Base-by-base conservation (phyloP, 495 filamentous ascomycete genomes). In the Tuber borchii region DNA sequence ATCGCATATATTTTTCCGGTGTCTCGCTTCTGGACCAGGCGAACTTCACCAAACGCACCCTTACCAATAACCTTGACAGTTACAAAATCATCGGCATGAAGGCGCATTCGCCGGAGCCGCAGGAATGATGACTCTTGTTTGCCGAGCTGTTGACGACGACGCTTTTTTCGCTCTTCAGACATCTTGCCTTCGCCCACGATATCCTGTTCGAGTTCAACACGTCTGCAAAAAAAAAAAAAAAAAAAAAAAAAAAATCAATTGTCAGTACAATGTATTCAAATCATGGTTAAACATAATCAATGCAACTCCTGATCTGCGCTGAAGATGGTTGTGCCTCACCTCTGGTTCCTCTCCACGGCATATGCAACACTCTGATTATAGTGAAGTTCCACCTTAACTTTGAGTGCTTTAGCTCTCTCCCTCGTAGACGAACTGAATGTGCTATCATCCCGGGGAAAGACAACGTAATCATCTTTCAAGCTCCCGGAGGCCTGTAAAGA, bases 11-110 rank as follows among this genome's bases (percentile, higher is more conserved):
- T 94, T 84, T 97, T 96, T 83, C 93, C 93, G 81, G 98, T 95
- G n/a, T 90, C 89, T 87, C 94, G 97, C 85, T 96, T 91, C 85
- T 95, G 93, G 76, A 99, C 95, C 74, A 99, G 87, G 84, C 94
- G 95, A 72, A 99, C 95, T 84, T 99, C 95, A 84, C 95, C 95
- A 83, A 99, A 99, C 20, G 95, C 95, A 83, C 95, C 95, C 88
- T 98, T 99, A 81, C 95, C 95, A 82, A 99, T 98, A 79, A 97
- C 92, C 87, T 97, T 98, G 83, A 97, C 88, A 10, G 95, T 97
- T 77, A 90, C 88, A 87, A 97, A 99, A 86, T 98, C 97, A 73
- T 92, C 88, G 10, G 95, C 93, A 81, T 89, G 90, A 81, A 97
- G 93, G 84, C 93, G 93, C 69, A 95, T 97, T 70, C 95, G 90